Conservation (phyloP, 164 flowering plant species). For the Santalum album region DNA sequence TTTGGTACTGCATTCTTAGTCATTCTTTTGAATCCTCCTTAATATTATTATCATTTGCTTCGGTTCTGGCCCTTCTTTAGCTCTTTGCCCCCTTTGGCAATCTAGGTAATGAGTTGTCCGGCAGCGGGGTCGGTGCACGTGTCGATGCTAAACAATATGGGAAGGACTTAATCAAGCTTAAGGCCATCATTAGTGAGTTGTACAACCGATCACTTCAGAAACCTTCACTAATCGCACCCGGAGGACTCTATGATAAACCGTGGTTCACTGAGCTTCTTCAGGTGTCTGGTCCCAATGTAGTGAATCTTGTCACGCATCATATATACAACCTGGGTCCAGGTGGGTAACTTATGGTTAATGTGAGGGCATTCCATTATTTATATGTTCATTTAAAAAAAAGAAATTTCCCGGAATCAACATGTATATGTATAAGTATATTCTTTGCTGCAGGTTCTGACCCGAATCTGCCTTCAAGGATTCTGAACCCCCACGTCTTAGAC, state of each 20-base stretch:
- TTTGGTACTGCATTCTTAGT: slow-evolving; percentile 48
- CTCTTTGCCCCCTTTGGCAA: not conserved
- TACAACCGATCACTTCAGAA: slow-evolving; percentile 30
- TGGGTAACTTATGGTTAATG: slow-evolving; percentile 4
- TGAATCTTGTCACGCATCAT: slow-evolving; percentile 72
- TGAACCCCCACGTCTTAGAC: slow-evolving; percentile 43
- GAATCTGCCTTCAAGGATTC: slow-evolving; percentile 39
- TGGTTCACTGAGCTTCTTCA: slow-evolving; percentile 75
- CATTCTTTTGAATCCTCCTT: not conserved
- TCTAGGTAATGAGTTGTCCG: slow-evolving; percentile 89
- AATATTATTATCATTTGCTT: not conserved
- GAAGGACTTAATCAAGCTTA: slow-evolving; percentile 58
- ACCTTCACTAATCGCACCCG: slow-evolving; percentile 78
- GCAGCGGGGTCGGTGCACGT: slow-evolving; percentile 68
- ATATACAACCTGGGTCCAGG: slow-evolving; percentile 82
- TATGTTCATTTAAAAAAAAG: too few species aligned
- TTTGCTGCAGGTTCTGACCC: slow-evolving; percentile 49
- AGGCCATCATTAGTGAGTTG: slow-evolving; percentile 36
- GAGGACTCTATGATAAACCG: slow-evolving; percentile 64
- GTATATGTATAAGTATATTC: too few species aligned
- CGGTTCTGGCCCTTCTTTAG: not conserved
- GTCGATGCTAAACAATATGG: slow-evolving; percentile 65
- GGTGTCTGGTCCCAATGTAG: slow-evolving; percentile 49
- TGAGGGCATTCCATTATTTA: not conserved
- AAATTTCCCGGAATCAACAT: too few species aligned